Evolutionary conservation across 768 basidiomycete species (phyloP), one percentile per base, ranked within the genome.

Genomic region (Piloderma croceum): DNA sequence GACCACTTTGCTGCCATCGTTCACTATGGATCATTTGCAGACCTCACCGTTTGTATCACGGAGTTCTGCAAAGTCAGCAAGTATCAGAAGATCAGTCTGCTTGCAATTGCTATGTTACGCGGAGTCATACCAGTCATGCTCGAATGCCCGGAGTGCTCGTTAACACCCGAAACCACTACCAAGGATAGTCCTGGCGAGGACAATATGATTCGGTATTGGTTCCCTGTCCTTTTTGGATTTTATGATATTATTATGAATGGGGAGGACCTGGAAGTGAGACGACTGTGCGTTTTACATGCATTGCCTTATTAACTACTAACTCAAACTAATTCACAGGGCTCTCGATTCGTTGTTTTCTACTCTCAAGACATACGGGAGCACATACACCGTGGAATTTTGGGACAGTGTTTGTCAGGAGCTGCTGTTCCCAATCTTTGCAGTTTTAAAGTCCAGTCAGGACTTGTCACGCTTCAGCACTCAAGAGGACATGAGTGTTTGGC

Each of bases 161-260:
- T 70, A 15, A 46, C 49, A 13, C 53, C 58, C n/a, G 55, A 58
- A 29, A 52, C 54, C 19, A 63, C 53, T 31, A 49, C 60, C n/a
- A 40, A 51, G 15, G 64, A 64, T 29, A 58, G 61, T 36, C 59
- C 67, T 0, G 70, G 69, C 50, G 85, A 88, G 44, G 94, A 96
- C 46, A 79, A 77, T 21, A 93, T 92, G 88, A 85, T 97, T 63
- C 85, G 82, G 51, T 97, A 83, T 62, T 99, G 96, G 96, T 92
- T 88, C 69, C 96, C 96, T 0, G 81, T 90, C 2, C 70, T 98
- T 25, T 94, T 98, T 56, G 86, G 88, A n/a, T 98, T 97, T 68
- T 97, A 93, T 63, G 96, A 98, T 60, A 94, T 99, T 40, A 94
- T 99, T 58, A 98, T 99, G 94, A 98, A 96, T 46, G 96, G 91